These are phyloP conservation scores for Nowakowskiella sp. DNA, from an alignment of 192 early-diverging fungal species.

Conservation along the genomic window DNA sequence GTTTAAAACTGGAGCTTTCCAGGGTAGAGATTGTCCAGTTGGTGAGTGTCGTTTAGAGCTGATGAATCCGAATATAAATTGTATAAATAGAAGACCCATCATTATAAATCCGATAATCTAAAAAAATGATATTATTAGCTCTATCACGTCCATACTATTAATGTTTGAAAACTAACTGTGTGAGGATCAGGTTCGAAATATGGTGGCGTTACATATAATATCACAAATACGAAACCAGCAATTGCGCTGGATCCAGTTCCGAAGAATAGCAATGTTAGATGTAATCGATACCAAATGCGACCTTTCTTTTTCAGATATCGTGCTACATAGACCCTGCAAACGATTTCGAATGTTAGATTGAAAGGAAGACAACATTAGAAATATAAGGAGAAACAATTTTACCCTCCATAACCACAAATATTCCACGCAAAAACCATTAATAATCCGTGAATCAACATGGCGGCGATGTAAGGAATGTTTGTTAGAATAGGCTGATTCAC, in stretches of 20 bases:
- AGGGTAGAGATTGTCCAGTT: conserved; percentile 23
- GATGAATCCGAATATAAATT: conserved; percentile 30
- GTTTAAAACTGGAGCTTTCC: too few relatives aligned
- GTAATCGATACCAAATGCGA: conserved; percentile 34
- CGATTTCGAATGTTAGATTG: neutral
- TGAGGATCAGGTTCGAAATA: neutral
- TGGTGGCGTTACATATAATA: conserved; percentile 6
- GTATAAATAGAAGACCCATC: conserved; percentile 18
- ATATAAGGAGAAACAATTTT: too few relatives aligned
- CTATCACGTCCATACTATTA: neutral
- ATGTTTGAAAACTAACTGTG: conserved; percentile 12
- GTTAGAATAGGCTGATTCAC: neutral
- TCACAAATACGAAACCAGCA: conserved; percentile 11
- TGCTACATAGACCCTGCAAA: conserved; percentile 32
- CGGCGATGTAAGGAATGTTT: neutral
- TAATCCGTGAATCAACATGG: conserved; percentile 25
- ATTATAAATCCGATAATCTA: conserved; percentile 28
- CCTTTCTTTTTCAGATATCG: conserved; percentile 34
- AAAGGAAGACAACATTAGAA: conserved; percentile 19
- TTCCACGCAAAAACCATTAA: conserved; percentile 43
- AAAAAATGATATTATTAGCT: conserved; percentile 12
- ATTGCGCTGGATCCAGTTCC: conserved; percentile 5
- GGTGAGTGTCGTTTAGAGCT: conserved; percentile 16
- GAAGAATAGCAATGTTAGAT: conserved; percentile 20
- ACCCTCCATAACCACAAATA: too few relatives aligned